Percentiles rank a stretch among this genome's conserved stretches.
Evolutionary conservation across 1,139 yeast genomes (phyloP).

Genomic region (Taphrina wiesneri): DNA sequence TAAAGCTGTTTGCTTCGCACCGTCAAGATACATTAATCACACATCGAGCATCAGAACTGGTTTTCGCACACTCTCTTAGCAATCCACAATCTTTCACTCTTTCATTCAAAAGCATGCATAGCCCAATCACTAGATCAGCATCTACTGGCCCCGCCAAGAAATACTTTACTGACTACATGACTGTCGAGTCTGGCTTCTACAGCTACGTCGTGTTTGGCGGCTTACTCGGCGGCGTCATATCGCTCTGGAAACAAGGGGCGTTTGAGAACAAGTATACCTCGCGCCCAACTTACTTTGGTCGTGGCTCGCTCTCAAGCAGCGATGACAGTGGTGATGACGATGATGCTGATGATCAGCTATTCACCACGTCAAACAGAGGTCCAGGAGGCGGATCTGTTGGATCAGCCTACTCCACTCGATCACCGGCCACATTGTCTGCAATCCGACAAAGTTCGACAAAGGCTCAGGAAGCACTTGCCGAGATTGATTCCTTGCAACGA

Average conservation of each 20-base stretch:
- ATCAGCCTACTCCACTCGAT: background rate
- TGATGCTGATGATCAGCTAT: background rate
- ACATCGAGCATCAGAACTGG: background rate
- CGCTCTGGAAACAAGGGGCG: constrained; percentile 2
- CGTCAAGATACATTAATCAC: too few relatives aligned
- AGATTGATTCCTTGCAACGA: background rate
- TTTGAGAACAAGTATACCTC: background rate
- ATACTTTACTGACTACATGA: background rate
- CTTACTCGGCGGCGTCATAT: background rate
- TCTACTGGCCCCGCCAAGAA: background rate
- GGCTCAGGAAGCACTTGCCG: background rate
- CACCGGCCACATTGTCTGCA: background rate
- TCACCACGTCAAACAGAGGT: background rate
- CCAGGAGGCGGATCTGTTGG: background rate
- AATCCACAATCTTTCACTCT: background rate
- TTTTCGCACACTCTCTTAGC: background rate
- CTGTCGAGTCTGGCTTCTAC: background rate
- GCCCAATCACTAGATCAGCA: background rate
- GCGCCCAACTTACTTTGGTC: background rate
- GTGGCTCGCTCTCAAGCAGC: background rate
- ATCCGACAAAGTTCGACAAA: background rate
- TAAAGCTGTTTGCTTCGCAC: background rate
- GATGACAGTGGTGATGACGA: background rate
- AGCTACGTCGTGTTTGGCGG: background rate
- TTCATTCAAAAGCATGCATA: background rate